Percentiles rank a stretch among this genome's conserved stretches.
phyloP scores from a whole-genome alignment of 2,329 filamentous ascomycete species.

The Aspergillus novofumigatus region DNA sequence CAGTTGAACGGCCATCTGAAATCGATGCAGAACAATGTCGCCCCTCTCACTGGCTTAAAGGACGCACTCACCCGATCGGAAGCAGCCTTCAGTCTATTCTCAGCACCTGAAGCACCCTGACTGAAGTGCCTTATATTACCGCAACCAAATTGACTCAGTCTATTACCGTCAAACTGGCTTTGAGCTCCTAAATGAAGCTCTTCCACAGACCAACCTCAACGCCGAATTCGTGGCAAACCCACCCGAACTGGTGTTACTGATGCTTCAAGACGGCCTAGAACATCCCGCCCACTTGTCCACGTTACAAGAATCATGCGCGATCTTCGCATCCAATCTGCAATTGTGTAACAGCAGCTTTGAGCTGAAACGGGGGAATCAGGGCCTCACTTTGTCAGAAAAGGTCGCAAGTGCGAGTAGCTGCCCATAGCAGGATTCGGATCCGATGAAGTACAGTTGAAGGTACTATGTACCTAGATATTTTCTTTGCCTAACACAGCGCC shows the following conservation, averaged over 20 bases:
- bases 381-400: background rate
- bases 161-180: background rate
- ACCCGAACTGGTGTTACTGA: background rate
- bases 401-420: background rate
- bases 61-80: conserved; percentile 38
- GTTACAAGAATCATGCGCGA: background rate
- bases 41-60: conserved; percentile 33
- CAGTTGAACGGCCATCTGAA: conserved; percentile 42
- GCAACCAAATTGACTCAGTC: conserved; percentile 1
- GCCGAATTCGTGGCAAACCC: background rate
- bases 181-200: background rate
- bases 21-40: conserved; percentile 42
- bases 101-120: conserved; percentile 22
- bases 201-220: background rate
- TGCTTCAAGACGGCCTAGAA: background rate
- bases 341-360: background rate
- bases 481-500: background rate
- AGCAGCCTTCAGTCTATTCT: conserved; percentile 30
- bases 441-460: background rate
- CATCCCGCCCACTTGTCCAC: background rate
- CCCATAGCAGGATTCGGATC: background rate
- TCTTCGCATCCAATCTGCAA: background rate
- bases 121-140: conserved; percentile 17
- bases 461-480: background rate
- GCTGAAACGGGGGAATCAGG: background rate